Conservation (phyloP, 1,284 basidiomycete genomes). For the Ceratobasidium sp. region DNA sequence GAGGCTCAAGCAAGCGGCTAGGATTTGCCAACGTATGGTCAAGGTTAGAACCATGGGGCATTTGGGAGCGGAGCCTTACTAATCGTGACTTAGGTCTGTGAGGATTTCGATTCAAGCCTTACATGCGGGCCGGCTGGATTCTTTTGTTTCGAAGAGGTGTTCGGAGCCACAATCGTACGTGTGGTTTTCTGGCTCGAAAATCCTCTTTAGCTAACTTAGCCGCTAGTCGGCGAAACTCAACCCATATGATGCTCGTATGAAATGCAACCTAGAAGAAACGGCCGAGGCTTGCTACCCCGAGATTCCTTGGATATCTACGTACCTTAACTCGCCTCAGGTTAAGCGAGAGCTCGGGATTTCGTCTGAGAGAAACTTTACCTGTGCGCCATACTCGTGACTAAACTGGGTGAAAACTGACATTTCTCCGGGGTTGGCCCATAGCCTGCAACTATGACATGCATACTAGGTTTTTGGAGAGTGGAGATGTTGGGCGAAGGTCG, state of each 20-base stretch:
- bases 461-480: conserved; percentile 59
- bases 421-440: conserved; percentile 50
- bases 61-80: not conserved
- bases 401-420: not conserved
- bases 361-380: conserved; percentile 51
- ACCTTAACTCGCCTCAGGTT: conserved; percentile 61
- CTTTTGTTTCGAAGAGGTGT: conserved; percentile 42
- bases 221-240: conserved; percentile 60
- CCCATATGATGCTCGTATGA: conserved; percentile 65
- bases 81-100: conserved; percentile 45
- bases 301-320: conserved; percentile 66
- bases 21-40: conserved; percentile 54
- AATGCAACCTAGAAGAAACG: conserved; percentile 65
- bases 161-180: not conserved
- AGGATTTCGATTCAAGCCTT: conserved; percentile 60
- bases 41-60: conserved; percentile 1
- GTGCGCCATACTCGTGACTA: not conserved
- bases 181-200: conserved; percentile 30
- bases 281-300: conserved; percentile 60
- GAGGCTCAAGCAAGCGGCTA: conserved; percentile 52
- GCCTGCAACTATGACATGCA: conserved; percentile 64
- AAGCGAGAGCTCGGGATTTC: conserved; percentile 65
- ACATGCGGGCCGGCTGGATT: conserved; percentile 63
- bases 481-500: conserved; percentile 65
- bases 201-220: conserved; percentile 61